Evolutionary conservation across 495 filamentous ascomycete species (phyloP).

Genomic region (Trichoderma orchidacearum): DNA sequence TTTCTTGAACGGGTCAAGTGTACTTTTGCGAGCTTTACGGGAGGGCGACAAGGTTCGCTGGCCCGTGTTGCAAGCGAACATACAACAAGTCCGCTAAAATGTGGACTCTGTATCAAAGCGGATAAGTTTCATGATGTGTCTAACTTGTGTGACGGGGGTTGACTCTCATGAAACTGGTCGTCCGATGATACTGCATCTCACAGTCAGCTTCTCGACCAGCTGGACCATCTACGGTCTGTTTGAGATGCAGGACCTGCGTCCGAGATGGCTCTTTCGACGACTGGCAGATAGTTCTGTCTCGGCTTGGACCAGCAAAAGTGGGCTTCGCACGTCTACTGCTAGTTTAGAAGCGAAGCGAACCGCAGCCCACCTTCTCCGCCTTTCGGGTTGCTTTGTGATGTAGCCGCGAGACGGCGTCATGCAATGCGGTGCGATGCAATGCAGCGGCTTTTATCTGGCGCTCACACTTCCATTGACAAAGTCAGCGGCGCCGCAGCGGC

Average conservation of each 20-base stretch:
- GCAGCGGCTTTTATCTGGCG: neutral
- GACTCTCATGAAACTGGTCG: neutral
- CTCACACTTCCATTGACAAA: neutral
- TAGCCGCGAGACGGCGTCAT: neutral
- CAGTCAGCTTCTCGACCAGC: no score
- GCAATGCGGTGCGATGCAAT: neutral
- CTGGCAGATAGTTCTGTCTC: neutral
- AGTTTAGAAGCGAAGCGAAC: neutral
- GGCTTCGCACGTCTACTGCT: neutral
- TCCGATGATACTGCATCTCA: neutral
- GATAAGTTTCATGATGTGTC: neutral
- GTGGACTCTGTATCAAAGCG: neutral
- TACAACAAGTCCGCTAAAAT: neutral
- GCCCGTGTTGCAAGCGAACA: neutral
- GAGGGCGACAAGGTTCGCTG: neutral
- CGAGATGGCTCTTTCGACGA: neutral
- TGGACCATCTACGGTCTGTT: no score
- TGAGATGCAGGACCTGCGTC: no score
- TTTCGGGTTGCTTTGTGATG: neutral
- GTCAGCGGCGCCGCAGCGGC: neutral
- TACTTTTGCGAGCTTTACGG: no score
- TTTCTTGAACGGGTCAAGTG: no score
- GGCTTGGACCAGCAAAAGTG: neutral
- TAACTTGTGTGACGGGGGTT: neutral
- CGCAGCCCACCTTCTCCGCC: neutral